These are phyloP conservation scores for Trichosporon inkin DNA, from an alignment of 1,284 basidiomycete genomes.

Conservation along the genomic window DNA sequence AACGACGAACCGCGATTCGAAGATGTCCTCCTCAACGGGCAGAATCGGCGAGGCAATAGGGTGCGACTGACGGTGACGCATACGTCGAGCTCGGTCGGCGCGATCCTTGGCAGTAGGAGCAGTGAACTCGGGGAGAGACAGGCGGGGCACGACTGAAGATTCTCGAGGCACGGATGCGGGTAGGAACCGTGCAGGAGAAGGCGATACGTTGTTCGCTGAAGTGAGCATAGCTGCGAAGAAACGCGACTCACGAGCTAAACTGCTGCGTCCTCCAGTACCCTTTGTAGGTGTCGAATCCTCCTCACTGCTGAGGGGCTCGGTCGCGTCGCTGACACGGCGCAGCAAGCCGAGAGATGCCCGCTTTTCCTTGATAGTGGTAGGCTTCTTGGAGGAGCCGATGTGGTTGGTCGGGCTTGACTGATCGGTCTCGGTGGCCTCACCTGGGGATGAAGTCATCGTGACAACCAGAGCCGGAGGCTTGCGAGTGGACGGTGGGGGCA, in stretches of 20 bases:
- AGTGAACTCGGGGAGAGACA: slow-evolving; percentile 47
- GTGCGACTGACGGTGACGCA: slow-evolving; percentile 49
- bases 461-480: slow-evolving; percentile 33
- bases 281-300: slow-evolving; percentile 50
- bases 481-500: slow-evolving; percentile 19
- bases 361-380: slow-evolving; percentile 13
- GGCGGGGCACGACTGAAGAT: slow-evolving; percentile 32
- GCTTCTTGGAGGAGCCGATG: slow-evolving; percentile 22
- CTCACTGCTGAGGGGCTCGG: slow-evolving; percentile 40
- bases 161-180: background rate
- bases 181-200: slow-evolving; percentile 13
- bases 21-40: slow-evolving; percentile 45
- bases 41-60: slow-evolving; percentile 28
- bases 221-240: background rate
- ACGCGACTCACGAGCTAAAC: slow-evolving; percentile 11
- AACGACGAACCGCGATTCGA: slow-evolving; percentile 61
- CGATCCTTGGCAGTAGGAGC: slow-evolving; percentile 32
- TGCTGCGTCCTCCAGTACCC: slow-evolving; percentile 25
- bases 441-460: slow-evolving; percentile 37
- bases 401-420: slow-evolving; percentile 40
- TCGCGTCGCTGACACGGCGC: slow-evolving; percentile 33
- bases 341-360: slow-evolving; percentile 31
- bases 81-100: slow-evolving; percentile 26
- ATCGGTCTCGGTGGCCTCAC: slow-evolving; percentile 47
- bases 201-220: slow-evolving; percentile 6